Conservation (phyloP, 139 green algal genomes). For the Tetraselmis striata region DNA sequence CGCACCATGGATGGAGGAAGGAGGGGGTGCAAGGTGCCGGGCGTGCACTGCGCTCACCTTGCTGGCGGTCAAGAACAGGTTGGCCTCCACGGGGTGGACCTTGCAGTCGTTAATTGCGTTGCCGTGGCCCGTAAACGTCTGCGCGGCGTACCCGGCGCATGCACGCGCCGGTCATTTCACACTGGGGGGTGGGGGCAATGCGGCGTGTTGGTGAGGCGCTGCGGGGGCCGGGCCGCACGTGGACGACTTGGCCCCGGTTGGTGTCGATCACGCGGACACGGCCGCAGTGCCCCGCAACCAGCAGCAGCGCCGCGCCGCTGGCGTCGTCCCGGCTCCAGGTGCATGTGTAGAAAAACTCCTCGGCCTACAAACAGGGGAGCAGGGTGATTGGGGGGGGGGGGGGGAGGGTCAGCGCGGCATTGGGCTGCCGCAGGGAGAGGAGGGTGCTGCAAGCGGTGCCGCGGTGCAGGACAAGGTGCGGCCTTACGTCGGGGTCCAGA, state of each 20-base stretch:
- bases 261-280: slow-evolving; percentile 51
- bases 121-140: slow-evolving; percentile 60
- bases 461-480: not conserved
- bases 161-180: too few species aligned
- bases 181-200: too few species aligned
- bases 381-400: too few species aligned
- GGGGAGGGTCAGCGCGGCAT: too few species aligned
- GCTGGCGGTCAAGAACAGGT: slow-evolving; percentile 58
- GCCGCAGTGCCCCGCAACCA: slow-evolving; percentile 56
- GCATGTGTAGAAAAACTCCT: slow-evolving; percentile 58
- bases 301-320: slow-evolving; percentile 47
- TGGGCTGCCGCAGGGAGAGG: not conserved
- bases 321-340: slow-evolving; percentile 46
- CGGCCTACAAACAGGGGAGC: too few species aligned
- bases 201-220: too few species aligned
- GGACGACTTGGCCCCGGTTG: not conserved
- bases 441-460: too few species aligned
- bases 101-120: slow-evolving; percentile 67
- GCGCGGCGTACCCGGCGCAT: too few species aligned
- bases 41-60: too few species aligned
- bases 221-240: too few species aligned
- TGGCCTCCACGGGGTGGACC: slow-evolving; percentile 45
- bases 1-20: too few species aligned
- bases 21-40: too few species aligned
- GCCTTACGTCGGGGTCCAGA: slow-evolving; percentile 46